These are phyloP conservation scores for Guyanaporus albipodus DNA, from an alignment of 768 basidiomycete genomes.

Conservation along the genomic window DNA sequence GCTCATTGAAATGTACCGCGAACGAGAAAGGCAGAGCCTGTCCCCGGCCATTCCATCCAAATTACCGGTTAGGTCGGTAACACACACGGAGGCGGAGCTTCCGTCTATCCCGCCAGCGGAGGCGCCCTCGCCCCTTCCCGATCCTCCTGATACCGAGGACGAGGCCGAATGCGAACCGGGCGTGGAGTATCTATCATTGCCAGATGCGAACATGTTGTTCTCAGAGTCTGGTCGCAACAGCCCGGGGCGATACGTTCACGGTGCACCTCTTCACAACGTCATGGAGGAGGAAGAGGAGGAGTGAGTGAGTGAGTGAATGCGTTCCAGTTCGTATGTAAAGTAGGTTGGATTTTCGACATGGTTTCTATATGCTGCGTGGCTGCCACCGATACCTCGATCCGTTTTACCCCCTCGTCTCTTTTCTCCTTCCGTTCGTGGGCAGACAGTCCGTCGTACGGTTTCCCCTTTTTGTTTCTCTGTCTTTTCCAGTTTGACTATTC, in stretches of 20 bases:
- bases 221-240: slow-evolving; percentile 57
- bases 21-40: slow-evolving; percentile 49
- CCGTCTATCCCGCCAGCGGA: slow-evolving; percentile 3
- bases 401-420: neutral
- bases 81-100: slow-evolving; percentile 9
- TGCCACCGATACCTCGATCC: slow-evolving; percentile 26
- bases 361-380: slow-evolving; percentile 13
- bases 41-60: slow-evolving; percentile 22
- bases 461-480: too few species aligned
- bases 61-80: slow-evolving; percentile 33
- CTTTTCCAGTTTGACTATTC: too few species aligned
- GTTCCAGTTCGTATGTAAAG: slow-evolving; percentile 15
- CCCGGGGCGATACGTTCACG: slow-evolving; percentile 74
- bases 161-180: slow-evolving; percentile 28
- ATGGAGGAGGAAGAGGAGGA: slow-evolving; percentile 74
- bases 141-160: slow-evolving; percentile 26
- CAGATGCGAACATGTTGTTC: slow-evolving; percentile 30
- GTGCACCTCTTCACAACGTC: slow-evolving; percentile 83
- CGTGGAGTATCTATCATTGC: slow-evolving; percentile 28
- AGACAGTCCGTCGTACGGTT: too few species aligned
- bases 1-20: slow-evolving; percentile 84
- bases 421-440: too few species aligned
- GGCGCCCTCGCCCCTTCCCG: slow-evolving; percentile 7
- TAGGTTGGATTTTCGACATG: slow-evolving; percentile 14
- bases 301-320: too few species aligned